These are phyloP conservation scores for Malus sylvestris DNA, from an alignment of 306 rosid species.

Conservation along the genomic window DNA sequence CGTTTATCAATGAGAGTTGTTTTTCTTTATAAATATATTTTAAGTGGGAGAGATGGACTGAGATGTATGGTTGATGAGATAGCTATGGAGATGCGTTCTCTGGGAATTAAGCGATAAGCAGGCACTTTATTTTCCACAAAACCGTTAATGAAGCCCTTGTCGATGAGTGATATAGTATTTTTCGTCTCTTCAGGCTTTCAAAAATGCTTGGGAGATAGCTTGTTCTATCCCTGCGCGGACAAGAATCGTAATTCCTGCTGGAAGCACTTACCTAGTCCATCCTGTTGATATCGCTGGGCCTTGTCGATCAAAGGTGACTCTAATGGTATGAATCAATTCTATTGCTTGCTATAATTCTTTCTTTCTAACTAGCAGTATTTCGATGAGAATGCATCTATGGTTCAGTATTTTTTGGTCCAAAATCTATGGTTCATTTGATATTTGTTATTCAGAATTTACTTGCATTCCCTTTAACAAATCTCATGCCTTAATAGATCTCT, in stretches of 20 bases:
- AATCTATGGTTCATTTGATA: background rate
- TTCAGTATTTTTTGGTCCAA: too few relatives aligned
- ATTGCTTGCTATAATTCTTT: background rate
- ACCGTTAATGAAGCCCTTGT: background rate
- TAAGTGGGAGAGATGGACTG: background rate
- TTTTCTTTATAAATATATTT: background rate
- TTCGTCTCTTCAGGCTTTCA: conserved; percentile 47
- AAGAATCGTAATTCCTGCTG: conserved; percentile 41
- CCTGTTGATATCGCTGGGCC: conserved; percentile 73
- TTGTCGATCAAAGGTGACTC: conserved; percentile 62
- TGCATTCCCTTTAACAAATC: conserved; percentile 3
- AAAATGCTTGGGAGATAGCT: conserved; percentile 56
- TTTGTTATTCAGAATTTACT: background rate
- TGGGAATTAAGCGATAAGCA: background rate
- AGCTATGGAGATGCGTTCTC: background rate
- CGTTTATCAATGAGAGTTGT: too few relatives aligned
- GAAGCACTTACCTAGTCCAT: conserved; percentile 45
- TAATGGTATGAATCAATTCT: conserved; percentile 38
- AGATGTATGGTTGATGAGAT: background rate
- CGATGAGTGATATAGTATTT: background rate
- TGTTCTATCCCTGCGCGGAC: conserved; percentile 43
- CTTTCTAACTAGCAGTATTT: background rate
- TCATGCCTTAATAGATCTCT: conserved; percentile 38
- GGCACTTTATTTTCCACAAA: background rate
- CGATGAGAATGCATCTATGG: background rate